Evolutionary conservation across 768 basidiomycete genomes (phyloP).

Genomic region (Suillus americanus): DNA sequence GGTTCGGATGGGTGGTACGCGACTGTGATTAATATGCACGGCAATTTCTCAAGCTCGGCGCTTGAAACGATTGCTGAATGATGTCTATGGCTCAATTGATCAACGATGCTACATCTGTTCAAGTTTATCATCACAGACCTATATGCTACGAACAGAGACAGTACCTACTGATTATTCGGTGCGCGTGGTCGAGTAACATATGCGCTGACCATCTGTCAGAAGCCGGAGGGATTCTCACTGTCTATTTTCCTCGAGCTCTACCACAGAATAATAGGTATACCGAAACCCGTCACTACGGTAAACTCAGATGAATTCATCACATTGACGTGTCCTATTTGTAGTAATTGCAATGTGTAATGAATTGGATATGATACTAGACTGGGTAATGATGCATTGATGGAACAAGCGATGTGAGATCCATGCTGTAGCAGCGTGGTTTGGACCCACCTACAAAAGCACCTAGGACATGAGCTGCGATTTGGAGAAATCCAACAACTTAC

Average conservation of each 20-base stretch:
- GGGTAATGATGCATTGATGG: not conserved
- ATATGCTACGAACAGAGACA: too few species aligned
- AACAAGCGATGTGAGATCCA: not conserved
- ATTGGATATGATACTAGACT: not conserved
- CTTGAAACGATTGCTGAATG: too few species aligned
- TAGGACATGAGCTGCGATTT: not conserved
- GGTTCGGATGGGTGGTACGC: too few species aligned
- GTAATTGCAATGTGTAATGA: not conserved
- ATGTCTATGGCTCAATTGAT: too few species aligned
- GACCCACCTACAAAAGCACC: not conserved
- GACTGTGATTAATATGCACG: too few species aligned
- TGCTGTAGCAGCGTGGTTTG: not conserved
- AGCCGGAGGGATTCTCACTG: not conserved
- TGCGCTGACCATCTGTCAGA: too few species aligned
- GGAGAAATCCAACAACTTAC: not conserved
- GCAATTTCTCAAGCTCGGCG: too few species aligned
- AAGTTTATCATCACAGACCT: not conserved
- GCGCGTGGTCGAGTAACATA: not conserved
- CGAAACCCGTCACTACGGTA: not conserved
- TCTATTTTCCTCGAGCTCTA: not conserved
- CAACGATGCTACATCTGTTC: too few species aligned
- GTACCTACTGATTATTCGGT: too few species aligned
- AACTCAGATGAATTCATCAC: not conserved
- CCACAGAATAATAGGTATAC: not conserved
- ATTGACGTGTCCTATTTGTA: not conserved